phyloP scores from a whole-genome alignment of 2,329 filamentous ascomycete species.

The Epichloe uncinata region DNA sequence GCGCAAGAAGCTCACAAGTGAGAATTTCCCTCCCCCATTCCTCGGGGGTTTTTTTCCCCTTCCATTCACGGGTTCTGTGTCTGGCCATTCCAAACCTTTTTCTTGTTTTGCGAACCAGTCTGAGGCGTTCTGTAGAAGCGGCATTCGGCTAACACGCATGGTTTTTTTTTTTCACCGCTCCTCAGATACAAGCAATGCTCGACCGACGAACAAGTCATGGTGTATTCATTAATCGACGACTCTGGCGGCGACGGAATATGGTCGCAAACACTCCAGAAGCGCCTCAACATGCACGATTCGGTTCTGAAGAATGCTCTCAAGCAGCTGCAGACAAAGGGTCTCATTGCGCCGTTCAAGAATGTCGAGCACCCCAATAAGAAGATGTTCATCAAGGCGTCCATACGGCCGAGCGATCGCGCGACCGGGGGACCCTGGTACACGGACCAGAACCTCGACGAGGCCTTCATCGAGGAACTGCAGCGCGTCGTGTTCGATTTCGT shows the following conservation, averaged over 20 bases:
- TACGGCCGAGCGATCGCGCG: conserved; percentile 77
- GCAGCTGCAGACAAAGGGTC: conserved; percentile 64
- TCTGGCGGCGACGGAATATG: conserved; percentile 78
- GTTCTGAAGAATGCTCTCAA: conserved; percentile 73
- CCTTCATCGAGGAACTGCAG: conserved; percentile 69
- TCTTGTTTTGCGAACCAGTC: no score
- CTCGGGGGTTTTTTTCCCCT: no score
- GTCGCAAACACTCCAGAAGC: conserved; percentile 71
- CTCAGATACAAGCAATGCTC: conserved; percentile 43
- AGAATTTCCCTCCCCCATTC: conserved; percentile 6
- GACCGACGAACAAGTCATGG: conserved; percentile 65
- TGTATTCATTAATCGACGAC: conserved; percentile 83
- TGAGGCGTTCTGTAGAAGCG: neutral
- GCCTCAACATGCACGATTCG: conserved; percentile 72
- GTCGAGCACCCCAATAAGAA: conserved; percentile 85
- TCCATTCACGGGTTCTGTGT: no score
- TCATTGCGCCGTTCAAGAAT: conserved; percentile 82
- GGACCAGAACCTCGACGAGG: conserved; percentile 77
- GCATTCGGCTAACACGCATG: neutral
- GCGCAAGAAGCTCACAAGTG: conserved; percentile 50
- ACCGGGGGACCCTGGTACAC: conserved; percentile 93
- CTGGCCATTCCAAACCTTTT: no score
- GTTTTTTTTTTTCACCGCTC: no score
- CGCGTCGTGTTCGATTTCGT: conserved; percentile 62
- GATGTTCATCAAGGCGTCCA: conserved; percentile 84